Evolutionary conservation across 2,329 filamentous ascomycete genomes (phyloP).

Genomic region (Aspergillus sp.): DNA sequence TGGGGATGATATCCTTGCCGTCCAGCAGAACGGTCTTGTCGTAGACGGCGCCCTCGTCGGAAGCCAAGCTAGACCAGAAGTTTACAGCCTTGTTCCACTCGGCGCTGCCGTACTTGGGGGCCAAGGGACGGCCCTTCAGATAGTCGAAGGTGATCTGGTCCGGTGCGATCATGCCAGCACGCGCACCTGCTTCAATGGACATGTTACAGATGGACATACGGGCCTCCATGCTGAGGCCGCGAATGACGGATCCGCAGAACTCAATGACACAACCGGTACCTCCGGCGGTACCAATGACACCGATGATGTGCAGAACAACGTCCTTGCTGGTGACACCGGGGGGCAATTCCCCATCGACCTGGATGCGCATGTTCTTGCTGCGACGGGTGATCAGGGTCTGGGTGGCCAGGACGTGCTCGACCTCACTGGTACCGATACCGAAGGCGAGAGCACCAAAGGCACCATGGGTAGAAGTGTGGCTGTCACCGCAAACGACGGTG

Average conservation of each 20-base stretch:
- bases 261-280: constrained; percentile 94
- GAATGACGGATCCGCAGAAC: constrained; percentile 93
- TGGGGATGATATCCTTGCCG: constrained; percentile 88
- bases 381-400: constrained; percentile 92
- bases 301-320: constrained; percentile 88
- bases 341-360: constrained; percentile 85
- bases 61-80: constrained; percentile 85
- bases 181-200: constrained; percentile 93
- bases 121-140: constrained; percentile 84
- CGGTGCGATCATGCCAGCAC: constrained; percentile 94
- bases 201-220: constrained; percentile 99
- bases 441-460: constrained; percentile 94
- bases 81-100: constrained; percentile 86
- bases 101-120: constrained; percentile 76
- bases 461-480: constrained; percentile 95
- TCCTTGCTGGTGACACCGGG: constrained; percentile 96
- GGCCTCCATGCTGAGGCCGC: constrained; percentile 87
- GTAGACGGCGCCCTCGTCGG: constrained; percentile 84
- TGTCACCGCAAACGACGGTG: constrained; percentile 96
- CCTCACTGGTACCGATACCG: constrained; percentile 96
- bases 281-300: constrained; percentile 89
- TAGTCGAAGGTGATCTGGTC: constrained; percentile 95
- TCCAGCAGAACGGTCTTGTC: constrained; percentile 88
- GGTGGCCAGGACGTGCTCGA: constrained; percentile 96
- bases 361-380: constrained; percentile 98